Evolutionary conservation across 176 grass and related monocot species (phyloP), one percentile per base, ranked within the genome.

Genomic region (Oryza meridionalis): DNA sequence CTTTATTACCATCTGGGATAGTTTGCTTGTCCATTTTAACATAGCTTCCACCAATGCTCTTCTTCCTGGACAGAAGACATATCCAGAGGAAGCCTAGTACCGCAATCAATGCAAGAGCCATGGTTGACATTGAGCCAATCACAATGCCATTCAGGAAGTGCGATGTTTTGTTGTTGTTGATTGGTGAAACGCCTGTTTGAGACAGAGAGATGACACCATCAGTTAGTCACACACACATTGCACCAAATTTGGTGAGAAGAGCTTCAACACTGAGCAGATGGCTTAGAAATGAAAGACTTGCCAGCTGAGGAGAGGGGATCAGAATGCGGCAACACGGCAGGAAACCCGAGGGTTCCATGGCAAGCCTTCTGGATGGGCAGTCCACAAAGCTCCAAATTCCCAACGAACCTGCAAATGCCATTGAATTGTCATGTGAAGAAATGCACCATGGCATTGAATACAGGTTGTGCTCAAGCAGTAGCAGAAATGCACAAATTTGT

Each of bases 351-450:
- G 22, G 73, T 88, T 88, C 91, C 89, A 15, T 85, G 92, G 69
- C 96, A 99, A 70, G 77, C 71, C 63, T 90, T 99, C 63, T 99
- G 88, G 69, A 99, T 92, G 21, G 91, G 88, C 71, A 94, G 51
- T 50, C 96, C 96, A n/a, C 96, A 99, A 11, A 99, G 89, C 73
- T 96, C 96, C n/a, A 99, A 78, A 91, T 99, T 99, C 38, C 96
- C 93, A 2, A 96, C 91, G n/a, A 94, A 99, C 88, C 96, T 99
- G 85, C 77, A 84, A 80, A 70, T 65, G 17, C 10, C 22, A 46
- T 72, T 25, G 40, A 62, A 3, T 62, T 31, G n/a, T 2, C 69
- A 33, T 68, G 73, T 43, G 79, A 83, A 51, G 26, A 84, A 89
- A 58, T 37, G 47, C 51, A 68, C 9, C 19, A 40, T 21, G 59